phyloP scores from a whole-genome alignment of 1,139 yeast species.

The Saccharomyces hybrid region DNA sequence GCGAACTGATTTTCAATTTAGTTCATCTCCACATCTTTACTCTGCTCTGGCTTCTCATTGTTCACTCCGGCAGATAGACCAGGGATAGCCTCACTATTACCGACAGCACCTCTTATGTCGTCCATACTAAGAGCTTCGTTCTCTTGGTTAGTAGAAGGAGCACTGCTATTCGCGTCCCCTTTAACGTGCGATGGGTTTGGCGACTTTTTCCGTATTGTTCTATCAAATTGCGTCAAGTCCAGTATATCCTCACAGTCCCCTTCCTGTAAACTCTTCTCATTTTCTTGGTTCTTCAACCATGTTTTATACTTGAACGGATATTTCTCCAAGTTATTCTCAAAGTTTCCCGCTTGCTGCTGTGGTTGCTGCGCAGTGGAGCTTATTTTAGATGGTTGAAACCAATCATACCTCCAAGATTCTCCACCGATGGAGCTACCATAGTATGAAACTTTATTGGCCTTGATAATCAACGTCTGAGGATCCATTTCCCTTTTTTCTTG shows the following conservation, averaged over 20 bases:
- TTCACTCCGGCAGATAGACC: conserved; percentile 34
- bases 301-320: conserved; percentile 19
- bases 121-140: conserved; percentile 42
- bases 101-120: conserved; percentile 61
- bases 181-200: conserved; percentile 3
- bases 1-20: conserved; percentile 3
- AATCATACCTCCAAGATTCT: conserved; percentile 23
- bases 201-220: conserved; percentile 9
- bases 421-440: conserved; percentile 12
- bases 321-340: conserved; percentile 10
- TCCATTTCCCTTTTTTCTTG: conserved; percentile 2
- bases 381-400: conserved; percentile 20
- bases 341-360: conserved; percentile 6
- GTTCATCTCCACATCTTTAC: conserved; percentile 9
- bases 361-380: neutral
- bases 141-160: conserved; percentile 2
- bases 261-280: conserved; percentile 1
- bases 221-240: conserved; percentile 15
- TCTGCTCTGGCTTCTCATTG: conserved; percentile 17
- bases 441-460: conserved; percentile 19
- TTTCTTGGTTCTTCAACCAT: conserved; percentile 15
- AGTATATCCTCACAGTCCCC: neutral
- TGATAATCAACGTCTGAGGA: conserved; percentile 20
- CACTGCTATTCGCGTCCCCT: neutral
- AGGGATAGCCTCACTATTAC: conserved; percentile 44